These are phyloP conservation scores for Digitaria exilis DNA, from an alignment of 202 grass and related monocot genomes.

Conservation along the genomic window DNA sequence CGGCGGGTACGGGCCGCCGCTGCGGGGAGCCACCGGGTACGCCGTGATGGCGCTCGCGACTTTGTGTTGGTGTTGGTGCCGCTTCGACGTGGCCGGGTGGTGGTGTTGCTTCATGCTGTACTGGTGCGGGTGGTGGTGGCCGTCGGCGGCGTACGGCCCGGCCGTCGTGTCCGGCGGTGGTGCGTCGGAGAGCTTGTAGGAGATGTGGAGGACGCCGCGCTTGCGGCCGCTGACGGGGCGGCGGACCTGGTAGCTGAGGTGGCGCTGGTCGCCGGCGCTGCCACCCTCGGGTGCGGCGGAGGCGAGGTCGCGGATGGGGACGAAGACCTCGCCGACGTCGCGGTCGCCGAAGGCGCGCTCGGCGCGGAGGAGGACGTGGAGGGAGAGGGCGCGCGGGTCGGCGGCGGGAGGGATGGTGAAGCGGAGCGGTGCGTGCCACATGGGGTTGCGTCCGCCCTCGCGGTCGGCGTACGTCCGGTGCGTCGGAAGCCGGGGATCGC, in stretches of 20 bases:
- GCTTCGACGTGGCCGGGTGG: background rate
- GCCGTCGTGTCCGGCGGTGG: background rate
- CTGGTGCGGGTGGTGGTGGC: background rate
- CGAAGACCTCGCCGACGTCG: conserved; percentile 63
- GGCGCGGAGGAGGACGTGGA: conserved; percentile 57
- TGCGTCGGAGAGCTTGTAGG: conserved; percentile 51
- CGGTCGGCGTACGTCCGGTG: conserved; percentile 59
- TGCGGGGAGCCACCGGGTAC: conserved; percentile 18
- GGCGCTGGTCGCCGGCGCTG: too few relatives aligned
- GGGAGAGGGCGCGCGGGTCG: conserved; percentile 43
- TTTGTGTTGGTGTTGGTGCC: background rate
- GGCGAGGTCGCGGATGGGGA: conserved; percentile 64
- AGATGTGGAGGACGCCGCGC: conserved; percentile 66
- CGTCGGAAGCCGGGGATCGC: conserved; percentile 30
- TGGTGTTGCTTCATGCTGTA: background rate
- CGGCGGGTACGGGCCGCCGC: background rate
- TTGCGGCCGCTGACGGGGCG: conserved; percentile 52
- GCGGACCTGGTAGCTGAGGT: conserved; percentile 71
- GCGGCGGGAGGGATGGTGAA: conserved; percentile 49
- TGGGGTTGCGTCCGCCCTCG: conserved; percentile 48
- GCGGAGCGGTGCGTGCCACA: conserved; percentile 55
- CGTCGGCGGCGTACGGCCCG: background rate
- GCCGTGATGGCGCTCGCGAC: conserved; percentile 31
- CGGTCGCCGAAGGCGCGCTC: conserved; percentile 52
- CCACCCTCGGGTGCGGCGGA: background rate